Evolutionary conservation across 2,329 filamentous ascomycete species (phyloP).

Genomic region (Fonsecaea pedrosoi): DNA sequence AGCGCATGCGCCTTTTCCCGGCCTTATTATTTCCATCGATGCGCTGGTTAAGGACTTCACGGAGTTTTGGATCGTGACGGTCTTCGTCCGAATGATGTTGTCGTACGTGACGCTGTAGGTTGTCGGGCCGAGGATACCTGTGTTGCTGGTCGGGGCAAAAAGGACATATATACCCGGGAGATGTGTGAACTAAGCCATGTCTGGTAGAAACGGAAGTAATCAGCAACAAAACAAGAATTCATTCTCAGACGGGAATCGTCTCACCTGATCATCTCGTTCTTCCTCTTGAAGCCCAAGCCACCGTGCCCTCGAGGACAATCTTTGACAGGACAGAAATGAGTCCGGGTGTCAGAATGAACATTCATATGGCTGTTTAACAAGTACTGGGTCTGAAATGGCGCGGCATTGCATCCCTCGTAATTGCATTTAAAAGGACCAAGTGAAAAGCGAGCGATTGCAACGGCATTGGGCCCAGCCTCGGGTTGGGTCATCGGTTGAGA

Average conservation of each 20-base stretch:
- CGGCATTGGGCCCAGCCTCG: neutral
- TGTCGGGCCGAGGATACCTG: constrained; percentile 93
- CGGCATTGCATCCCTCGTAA: constrained; percentile 62
- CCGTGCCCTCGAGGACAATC: constrained; percentile 65
- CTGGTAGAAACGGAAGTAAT: constrained; percentile 43
- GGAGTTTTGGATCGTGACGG: constrained; percentile 80
- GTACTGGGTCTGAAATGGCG: constrained; percentile 70
- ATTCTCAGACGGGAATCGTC: neutral
- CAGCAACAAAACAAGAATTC: neutral
- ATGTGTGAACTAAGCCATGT: constrained; percentile 89
- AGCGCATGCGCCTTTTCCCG: constrained; percentile 66
- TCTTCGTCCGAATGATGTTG: constrained; percentile 90
- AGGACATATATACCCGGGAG: constrained; percentile 92
- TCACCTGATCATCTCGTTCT: constrained; percentile 69
- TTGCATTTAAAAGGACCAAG: constrained; percentile 59
- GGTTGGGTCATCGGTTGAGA: neutral
- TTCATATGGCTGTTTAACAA: constrained; percentile 66
- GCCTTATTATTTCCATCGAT: constrained; percentile 84
- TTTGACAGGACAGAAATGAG: constrained; percentile 67
- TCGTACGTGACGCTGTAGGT: constrained; percentile 91
- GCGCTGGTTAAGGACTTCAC: constrained; percentile 84
- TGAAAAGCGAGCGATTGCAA: constrained; percentile 25
- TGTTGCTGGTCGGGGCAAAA: constrained; percentile 95
- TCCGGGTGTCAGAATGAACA: constrained; percentile 68
- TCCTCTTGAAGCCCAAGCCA: constrained; percentile 72